A percentile compares a stretch with the other conserved stretches of the same genome.
phyloP scores from a whole-genome alignment of 371 early-diverging fungal species.

The Lichtheimia ramosa region DNA sequence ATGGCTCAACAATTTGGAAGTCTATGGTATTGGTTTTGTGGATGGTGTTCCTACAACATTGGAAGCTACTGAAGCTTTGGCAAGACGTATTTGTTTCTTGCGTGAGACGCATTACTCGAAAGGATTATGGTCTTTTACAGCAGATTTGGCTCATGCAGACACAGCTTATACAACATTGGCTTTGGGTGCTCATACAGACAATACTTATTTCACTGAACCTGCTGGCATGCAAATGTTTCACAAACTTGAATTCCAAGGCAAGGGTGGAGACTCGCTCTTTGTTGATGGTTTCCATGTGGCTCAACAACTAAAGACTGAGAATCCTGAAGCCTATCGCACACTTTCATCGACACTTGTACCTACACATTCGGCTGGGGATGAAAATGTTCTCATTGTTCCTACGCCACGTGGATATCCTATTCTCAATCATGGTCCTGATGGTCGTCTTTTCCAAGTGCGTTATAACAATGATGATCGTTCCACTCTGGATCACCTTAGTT shows the following conservation, averaged over 20 bases:
- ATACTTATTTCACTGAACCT: conserved; percentile 92
- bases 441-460: conserved; percentile 70
- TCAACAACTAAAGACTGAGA: conserved; percentile 51
- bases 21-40: conserved; percentile 80
- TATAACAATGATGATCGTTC: conserved; percentile 90
- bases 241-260: conserved; percentile 68
- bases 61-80: conserved; percentile 70
- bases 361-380: conserved; percentile 87
- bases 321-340: conserved; percentile 66
- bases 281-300: conserved; percentile 87
- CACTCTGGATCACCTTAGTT: conserved; percentile 52
- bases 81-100: conserved; percentile 71
- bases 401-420: conserved; percentile 67
- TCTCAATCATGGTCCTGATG: conserved; percentile 61
- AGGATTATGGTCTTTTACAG: conserved; percentile 83
- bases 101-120: conserved; percentile 83
- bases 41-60: conserved; percentile 69
- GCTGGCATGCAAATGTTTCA: conserved; percentile 89
- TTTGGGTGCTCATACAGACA: conserved; percentile 86
- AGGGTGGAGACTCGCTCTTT: conserved; percentile 80
- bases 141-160: conserved; percentile 83
- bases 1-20: conserved; percentile 76
- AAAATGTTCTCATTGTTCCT: conserved; percentile 64
- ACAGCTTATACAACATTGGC: conserved; percentile 85
- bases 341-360: conserved; percentile 63